Evolutionary conservation across 208 protist species (phyloP).

Genomic region (Leishmania arabica): DNA sequence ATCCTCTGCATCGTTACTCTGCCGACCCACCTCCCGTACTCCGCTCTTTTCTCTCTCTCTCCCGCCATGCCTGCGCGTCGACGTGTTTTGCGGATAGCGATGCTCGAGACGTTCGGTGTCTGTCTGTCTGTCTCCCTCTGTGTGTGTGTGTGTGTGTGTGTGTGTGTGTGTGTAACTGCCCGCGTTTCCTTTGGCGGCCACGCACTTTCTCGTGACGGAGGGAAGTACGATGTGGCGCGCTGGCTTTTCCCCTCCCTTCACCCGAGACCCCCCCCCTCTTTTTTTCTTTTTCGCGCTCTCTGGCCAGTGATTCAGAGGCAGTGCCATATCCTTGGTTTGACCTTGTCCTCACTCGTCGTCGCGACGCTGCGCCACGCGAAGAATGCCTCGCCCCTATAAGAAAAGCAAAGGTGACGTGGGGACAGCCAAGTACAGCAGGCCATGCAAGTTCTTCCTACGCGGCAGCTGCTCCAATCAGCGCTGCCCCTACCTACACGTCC

Average conservation of each 20-base stretch:
- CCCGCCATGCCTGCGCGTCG: not conserved
- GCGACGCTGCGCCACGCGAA: not conserved
- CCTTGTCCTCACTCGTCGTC: not conserved
- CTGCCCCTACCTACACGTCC: constrained; percentile 78
- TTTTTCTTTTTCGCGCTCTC: not conserved
- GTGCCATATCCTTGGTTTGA: not conserved
- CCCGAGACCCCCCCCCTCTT: not conserved
- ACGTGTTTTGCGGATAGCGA: not conserved
- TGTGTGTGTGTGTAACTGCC: not conserved
- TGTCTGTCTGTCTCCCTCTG: not conserved
- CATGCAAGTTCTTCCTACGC: constrained; percentile 72
- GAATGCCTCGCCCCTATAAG: constrained; percentile 64
- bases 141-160: not conserved
- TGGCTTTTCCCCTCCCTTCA: not conserved
- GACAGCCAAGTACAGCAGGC: constrained; percentile 33
- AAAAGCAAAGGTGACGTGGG: constrained; percentile 48
- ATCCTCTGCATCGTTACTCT: not conserved
- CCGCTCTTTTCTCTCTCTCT: not conserved
- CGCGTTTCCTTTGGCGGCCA: not conserved
- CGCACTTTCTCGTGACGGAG: not conserved
- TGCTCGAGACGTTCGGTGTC: not conserved
- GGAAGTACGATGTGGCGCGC: not conserved
- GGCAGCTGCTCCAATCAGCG: constrained; percentile 73
- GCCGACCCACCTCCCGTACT: not conserved
- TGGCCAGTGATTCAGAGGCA: not conserved